Conservation (phyloP, 805 yeast genomes). For the Wickerhamomyces strasburgensis region DNA sequence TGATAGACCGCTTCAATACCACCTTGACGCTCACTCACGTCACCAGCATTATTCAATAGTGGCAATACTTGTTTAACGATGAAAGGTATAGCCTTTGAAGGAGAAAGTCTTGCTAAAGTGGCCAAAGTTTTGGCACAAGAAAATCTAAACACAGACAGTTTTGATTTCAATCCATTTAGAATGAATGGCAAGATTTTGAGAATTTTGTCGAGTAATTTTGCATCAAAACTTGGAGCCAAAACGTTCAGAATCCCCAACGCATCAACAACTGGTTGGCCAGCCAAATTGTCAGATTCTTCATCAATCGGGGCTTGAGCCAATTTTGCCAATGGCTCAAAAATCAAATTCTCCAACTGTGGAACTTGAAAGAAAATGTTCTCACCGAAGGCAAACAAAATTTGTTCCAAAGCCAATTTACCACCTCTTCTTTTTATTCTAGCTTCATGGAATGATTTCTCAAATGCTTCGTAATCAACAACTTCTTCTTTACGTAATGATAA, state of each 20-base stretch:
- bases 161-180: constrained; percentile 52
- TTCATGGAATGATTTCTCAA: constrained; percentile 59
- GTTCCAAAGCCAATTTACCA: constrained; percentile 64
- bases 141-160: constrained; percentile 79
- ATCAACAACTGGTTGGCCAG: constrained; percentile 82
- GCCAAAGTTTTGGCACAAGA: constrained; percentile 89
- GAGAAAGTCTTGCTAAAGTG: constrained; percentile 62
- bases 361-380: constrained; percentile 50
- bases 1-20: constrained; percentile 90
- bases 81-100: constrained; percentile 68
- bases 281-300: constrained; percentile 34
- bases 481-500: constrained; percentile 80
- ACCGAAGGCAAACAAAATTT: constrained; percentile 49
- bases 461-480: constrained; percentile 54
- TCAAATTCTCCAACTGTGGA: constrained; percentile 59
- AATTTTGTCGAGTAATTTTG: constrained; percentile 43
- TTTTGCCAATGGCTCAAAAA: constrained; percentile 59
- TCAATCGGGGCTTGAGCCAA: constrained; percentile 28
- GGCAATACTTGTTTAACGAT: constrained; percentile 78
- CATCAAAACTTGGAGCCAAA: constrained; percentile 56
- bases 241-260: constrained; percentile 79
- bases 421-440: constrained; percentile 85
- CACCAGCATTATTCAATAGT: constrained; percentile 70
- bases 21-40: constrained; percentile 77
- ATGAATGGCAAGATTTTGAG: constrained; percentile 49